Evolutionary conservation across 2,329 filamentous ascomycete genomes (phyloP), one percentile per base, ranked within the genome.

Genomic region (Penicillium sp.): DNA sequence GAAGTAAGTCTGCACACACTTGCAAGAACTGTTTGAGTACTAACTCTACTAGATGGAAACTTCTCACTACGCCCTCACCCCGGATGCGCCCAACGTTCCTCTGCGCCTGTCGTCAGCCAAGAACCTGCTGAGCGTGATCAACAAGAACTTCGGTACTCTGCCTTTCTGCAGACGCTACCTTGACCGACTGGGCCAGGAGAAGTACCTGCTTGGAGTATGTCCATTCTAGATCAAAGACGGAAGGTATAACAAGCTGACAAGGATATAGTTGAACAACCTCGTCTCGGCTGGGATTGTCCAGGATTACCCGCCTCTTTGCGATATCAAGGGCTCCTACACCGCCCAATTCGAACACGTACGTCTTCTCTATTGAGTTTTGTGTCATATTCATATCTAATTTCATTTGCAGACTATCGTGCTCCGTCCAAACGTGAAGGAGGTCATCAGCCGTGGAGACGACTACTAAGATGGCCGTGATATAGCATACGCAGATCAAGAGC

Each of bases 271-370:
- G 68, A 95, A 95, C 72, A 91, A 84, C 63, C 77, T 96, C 34
- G 89, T 96, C 38, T 77, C 81, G 34, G 82, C 77, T 47, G 89
- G 89, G 48, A 86, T 96, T 58, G 87, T 96, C 35, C 87, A 96
- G 71, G 82, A 87, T 35, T 96, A 96, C 66, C 89, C 89, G 31
- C 90, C 90, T 24, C 75, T 96, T 59, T 84, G 86, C 58, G 90
- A 96, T 72, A 84, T 90, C 72, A 95, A 94, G 78, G 91, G 91
- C 49, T 94, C 87, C 22, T 95, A 95, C 69, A 94, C 89, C 22
- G 91, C 90, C 54, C 90, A 96, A 68, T 95, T 83, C 66, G 90
- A 96, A 76, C 90, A 96, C 74, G 89, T 94, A 73, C 79, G 86
- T 80, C 13, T 10, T 20, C 18, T 31, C 26, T 22, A 46, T 27